Evolutionary conservation across 305 asterid species (phyloP), one percentile per base, ranked within the genome.

Genomic region (Petunia hybrid): DNA sequence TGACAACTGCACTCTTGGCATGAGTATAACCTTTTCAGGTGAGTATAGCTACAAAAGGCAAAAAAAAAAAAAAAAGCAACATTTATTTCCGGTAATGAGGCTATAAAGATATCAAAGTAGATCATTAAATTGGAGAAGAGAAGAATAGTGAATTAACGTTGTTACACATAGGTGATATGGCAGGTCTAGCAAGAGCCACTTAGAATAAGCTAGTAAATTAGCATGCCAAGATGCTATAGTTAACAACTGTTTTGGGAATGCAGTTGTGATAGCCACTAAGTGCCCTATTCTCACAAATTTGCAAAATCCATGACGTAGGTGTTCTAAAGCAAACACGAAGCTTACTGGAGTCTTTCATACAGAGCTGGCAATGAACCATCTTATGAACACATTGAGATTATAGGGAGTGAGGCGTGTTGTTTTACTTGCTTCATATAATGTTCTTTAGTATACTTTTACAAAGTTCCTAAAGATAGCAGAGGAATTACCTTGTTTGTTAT

Each of bases 241-340:
- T 68, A 55, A 42, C 76, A 4, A 16, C 40, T 8, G 8, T 0
- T 68, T 68, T 42, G 4, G 76, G 76, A 43, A 2, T 42, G 7
- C 51, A n/a, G 76, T 16, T 68, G 56, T 68, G 43, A 68, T 16
- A 16, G 57, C 76, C 56, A 68, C 76, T 2, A 68, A 68, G 40
- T 68, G 4, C 76, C n/a, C 4, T 68, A 1, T 10, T 67, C 3
- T 56, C 16, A 68, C 35, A 3, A 68, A 2, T 39, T 68, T 16
- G 16, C 9, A 68, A 42, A 4, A 41, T 68, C 56, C 76, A 68
- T 68, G 14, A 16, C 7, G 5, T 41, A 39, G 39, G 76, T 68
- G 39, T 39, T 7, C 56, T 4, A 42, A 43, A 13, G 14, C 16
- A 42, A 42, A 68, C n/a, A 68, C 2, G 76, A 43, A 1, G 39